Conservation (phyloP, 2,329 filamentous ascomycete species). For the Hymenoscyphus occultus region DNA sequence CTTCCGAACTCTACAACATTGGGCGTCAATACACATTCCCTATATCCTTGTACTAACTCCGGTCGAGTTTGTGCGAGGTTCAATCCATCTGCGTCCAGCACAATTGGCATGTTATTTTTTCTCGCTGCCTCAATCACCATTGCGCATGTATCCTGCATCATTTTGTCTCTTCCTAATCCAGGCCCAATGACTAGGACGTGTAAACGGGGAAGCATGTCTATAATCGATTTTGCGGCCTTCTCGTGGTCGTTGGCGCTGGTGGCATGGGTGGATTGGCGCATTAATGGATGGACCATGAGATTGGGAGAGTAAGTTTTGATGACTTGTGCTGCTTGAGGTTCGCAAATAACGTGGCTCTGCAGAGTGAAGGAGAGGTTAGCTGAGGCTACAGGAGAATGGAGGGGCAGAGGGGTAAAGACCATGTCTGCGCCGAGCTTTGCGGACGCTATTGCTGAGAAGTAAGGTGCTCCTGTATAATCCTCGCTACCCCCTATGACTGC, state of each 20-base stretch:
- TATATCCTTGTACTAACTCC: slow-evolving; percentile 75
- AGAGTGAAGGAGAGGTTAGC: slow-evolving; percentile 7
- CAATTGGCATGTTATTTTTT: slow-evolving; percentile 69
- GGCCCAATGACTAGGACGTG: slow-evolving; percentile 93
- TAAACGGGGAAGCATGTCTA: slow-evolving; percentile 78
- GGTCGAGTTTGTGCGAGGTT: slow-evolving; percentile 73
- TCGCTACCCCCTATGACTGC: slow-evolving; percentile 93
- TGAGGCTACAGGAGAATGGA: not conserved
- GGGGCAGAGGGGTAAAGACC: slow-evolving; percentile 48
- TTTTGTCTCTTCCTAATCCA: slow-evolving; percentile 80
- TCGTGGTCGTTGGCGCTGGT: slow-evolving; percentile 53
- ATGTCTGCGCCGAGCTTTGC: slow-evolving; percentile 87
- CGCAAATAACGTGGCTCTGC: slow-evolving; percentile 92
- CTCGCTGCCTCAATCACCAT: slow-evolving; percentile 76
- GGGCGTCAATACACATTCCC: slow-evolving; percentile 82
- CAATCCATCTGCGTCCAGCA: slow-evolving; percentile 89
- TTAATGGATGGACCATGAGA: slow-evolving; percentile 95
- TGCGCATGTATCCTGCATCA: slow-evolving; percentile 86
- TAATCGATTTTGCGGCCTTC: slow-evolving; percentile 63
- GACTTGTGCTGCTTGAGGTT: slow-evolving; percentile 77
- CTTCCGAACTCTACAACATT: slow-evolving; percentile 92
- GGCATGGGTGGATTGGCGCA: slow-evolving; percentile 69
- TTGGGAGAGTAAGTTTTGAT: slow-evolving; percentile 99
- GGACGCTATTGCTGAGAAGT: slow-evolving; percentile 97
- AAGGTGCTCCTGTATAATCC: slow-evolving; percentile 95